phyloP scores from a whole-genome alignment of 768 basidiomycete species.

The Gloeopeniophorella convolvens region DNA sequence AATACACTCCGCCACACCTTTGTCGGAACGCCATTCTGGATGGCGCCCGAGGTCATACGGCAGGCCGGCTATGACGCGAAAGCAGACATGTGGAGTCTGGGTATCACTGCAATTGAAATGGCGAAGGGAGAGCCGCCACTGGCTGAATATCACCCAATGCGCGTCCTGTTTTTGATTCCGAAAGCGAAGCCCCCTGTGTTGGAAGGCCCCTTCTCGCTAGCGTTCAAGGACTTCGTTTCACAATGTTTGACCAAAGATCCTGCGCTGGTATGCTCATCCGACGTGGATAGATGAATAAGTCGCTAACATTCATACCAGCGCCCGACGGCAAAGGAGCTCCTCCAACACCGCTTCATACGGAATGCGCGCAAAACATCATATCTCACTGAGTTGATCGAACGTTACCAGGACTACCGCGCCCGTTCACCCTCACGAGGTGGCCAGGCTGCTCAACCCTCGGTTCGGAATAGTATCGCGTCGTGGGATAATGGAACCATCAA shows the following conservation, averaged over 20 bases:
- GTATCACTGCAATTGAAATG: slow-evolving; percentile 98
- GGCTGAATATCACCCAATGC: slow-evolving; percentile 97
- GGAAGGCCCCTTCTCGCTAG: slow-evolving; percentile 75
- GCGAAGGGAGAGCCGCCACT: slow-evolving; percentile 95
- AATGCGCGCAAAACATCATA: slow-evolving; percentile 75
- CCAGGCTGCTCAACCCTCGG: slow-evolving; percentile 50
- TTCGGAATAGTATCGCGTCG: slow-evolving; percentile 44
- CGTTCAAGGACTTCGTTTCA: slow-evolving; percentile 91
- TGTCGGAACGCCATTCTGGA: slow-evolving; percentile 96
- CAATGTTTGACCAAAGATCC: slow-evolving; percentile 94
- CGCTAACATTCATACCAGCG: slow-evolving; percentile 45
- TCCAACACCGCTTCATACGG: slow-evolving; percentile 90
- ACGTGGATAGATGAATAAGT: not conserved
- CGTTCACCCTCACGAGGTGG: slow-evolving; percentile 46
- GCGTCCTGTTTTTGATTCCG: slow-evolving; percentile 95
- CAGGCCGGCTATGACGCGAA: slow-evolving; percentile 95
- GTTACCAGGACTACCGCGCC: slow-evolving; percentile 70
- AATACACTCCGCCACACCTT: slow-evolving; percentile 94
- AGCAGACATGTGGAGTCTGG: slow-evolving; percentile 97
- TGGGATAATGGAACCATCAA: slow-evolving; percentile 75
- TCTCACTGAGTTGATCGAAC: slow-evolving; percentile 83
- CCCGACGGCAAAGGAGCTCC: slow-evolving; percentile 83
- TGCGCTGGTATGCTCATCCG: slow-evolving; percentile 39
- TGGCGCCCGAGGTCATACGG: slow-evolving; percentile 97
- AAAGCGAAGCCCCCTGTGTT: slow-evolving; percentile 91